Conservation (phyloP, 768 basidiomycete species). For the Naganishia antarctica region DNA sequence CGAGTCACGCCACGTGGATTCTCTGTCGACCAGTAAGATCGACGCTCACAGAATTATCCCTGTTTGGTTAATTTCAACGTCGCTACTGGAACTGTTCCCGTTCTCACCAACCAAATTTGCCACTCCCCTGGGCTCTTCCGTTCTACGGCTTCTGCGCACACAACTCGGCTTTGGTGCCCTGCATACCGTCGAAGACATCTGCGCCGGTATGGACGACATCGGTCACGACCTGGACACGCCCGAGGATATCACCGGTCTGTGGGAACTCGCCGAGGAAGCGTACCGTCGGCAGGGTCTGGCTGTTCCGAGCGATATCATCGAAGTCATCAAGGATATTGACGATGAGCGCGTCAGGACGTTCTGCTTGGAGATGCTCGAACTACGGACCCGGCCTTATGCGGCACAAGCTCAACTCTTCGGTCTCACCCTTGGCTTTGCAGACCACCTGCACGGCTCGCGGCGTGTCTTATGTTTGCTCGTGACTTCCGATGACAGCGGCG, state of each 20-base stretch:
- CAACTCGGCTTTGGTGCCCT: constrained; percentile 38
- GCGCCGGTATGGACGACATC: constrained; percentile 37
- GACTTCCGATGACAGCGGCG: background rate
- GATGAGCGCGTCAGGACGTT: constrained; percentile 9
- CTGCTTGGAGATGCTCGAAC: constrained; percentile 18
- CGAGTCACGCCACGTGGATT: background rate
- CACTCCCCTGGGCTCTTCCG: constrained; percentile 31
- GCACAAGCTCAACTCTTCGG: constrained; percentile 17
- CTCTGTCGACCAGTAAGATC: background rate
- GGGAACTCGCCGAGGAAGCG: constrained; percentile 20
- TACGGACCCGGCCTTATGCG: constrained; percentile 22
- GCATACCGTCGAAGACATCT: constrained; percentile 34
- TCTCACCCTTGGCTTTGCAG: constrained; percentile 18
- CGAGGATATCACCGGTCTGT: constrained; percentile 22
- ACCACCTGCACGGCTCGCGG: constrained; percentile 17
- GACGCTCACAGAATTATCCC: constrained; percentile 22
- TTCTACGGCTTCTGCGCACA: constrained; percentile 31
- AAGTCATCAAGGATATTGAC: background rate
- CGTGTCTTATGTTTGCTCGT: background rate
- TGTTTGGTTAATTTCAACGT: constrained; percentile 33
- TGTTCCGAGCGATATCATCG: constrained; percentile 17
- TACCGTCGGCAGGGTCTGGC: constrained; percentile 2
- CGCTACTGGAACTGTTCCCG: constrained; percentile 40
- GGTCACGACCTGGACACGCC: constrained; percentile 16
- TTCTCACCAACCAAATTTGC: constrained; percentile 38